Base-by-base conservation (phyloP, 768 basidiomycete genomes). In the Lentinus brumalis region DNA sequence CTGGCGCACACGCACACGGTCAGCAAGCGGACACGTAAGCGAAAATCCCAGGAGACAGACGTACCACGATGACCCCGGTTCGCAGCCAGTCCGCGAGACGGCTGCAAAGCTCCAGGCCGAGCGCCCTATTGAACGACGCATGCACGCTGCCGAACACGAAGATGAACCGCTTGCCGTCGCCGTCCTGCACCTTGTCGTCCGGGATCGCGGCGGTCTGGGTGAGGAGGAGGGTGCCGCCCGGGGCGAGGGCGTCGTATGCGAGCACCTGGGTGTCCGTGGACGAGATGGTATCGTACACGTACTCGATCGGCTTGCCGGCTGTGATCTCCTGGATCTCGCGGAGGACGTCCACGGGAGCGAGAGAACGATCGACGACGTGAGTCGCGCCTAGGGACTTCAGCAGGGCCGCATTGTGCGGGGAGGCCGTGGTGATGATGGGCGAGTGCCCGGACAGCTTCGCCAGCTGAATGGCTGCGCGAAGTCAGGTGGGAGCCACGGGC, bases 361-460 rank as follows among this genome's bases (percentile, higher is more conserved):
- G 59, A 16, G 56, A 57, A 12, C 72, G 62, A 56, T 73, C 70
- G 44, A 73, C 35, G 50, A 71, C 64, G 50, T 70, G 69, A 26
- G 66, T 68, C 12, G 64, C 69, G 15, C 69, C 69, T 30, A 66
- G 52, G 2, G 55, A 42, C 30, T 30, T 50, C 26, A 67, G 60
- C 44, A 53, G 21, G 11, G 18, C 15, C 11, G 60, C 55, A 44
- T 67, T 60, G 18, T 60, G 50, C 31, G 41, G 60, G 8, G 62
- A 67, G 7, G 66, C 60, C 7, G 66, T 64, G 1, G 66, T 53
- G 56, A 67, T 57, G 42, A 67, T 64, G 14, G 66, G 62, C 21
- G 30, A 57, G 59, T 60, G 59, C 4, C 66, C 66, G 7, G 56
- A 32, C 47, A 67, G 57, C 44, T 50, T 56, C 11, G 61, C 63